Percentiles rank a stretch among this genome's conserved stretches.
Evolutionary conservation across 371 early-diverging fungal genomes (phyloP).

Genomic region (Actinomucor elegans): DNA sequence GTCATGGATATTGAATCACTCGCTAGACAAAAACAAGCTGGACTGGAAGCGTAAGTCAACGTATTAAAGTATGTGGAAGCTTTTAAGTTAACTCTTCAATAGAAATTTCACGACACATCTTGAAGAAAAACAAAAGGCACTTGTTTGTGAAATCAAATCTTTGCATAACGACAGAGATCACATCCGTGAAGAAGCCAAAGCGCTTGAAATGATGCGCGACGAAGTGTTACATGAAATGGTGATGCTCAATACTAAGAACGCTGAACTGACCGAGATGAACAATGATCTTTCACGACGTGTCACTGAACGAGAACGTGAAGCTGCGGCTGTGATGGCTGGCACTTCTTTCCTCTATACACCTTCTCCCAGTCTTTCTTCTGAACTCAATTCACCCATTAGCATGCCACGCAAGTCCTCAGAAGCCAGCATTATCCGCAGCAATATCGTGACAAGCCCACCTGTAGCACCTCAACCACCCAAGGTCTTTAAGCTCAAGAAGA

Average conservation of each 20-base stretch:
- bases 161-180: slow-evolving; percentile 27
- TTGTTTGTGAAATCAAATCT: slow-evolving; percentile 32
- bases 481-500: slow-evolving; percentile 46
- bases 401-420: slow-evolving; percentile 24
- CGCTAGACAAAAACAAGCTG: slow-evolving; percentile 34
- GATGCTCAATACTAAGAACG: slow-evolving; percentile 53
- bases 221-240: slow-evolving; percentile 53
- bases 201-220: slow-evolving; percentile 22
- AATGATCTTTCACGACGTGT: slow-evolving; percentile 53
- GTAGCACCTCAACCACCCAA: slow-evolving; percentile 32
- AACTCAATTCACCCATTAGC: slow-evolving; percentile 9
- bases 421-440: slow-evolving; percentile 14
- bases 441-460: slow-evolving; percentile 10
- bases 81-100: neutral
- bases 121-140: slow-evolving; percentile 26
- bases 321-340: slow-evolving; percentile 30
- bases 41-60: slow-evolving; percentile 27
- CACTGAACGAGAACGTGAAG: slow-evolving; percentile 39
- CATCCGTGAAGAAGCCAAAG: slow-evolving; percentile 23
- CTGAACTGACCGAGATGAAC: slow-evolving; percentile 53
- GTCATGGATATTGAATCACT: slow-evolving; percentile 32
- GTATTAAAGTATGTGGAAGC: neutral
- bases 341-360: slow-evolving; percentile 30
- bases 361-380: slow-evolving; percentile 23
- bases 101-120: slow-evolving; percentile 13